Percentiles rank a stretch among this genome's conserved stretches.
phyloP scores from a whole-genome alignment of 192 early-diverging fungal species.

The Lobosporangium transversale region DNA sequence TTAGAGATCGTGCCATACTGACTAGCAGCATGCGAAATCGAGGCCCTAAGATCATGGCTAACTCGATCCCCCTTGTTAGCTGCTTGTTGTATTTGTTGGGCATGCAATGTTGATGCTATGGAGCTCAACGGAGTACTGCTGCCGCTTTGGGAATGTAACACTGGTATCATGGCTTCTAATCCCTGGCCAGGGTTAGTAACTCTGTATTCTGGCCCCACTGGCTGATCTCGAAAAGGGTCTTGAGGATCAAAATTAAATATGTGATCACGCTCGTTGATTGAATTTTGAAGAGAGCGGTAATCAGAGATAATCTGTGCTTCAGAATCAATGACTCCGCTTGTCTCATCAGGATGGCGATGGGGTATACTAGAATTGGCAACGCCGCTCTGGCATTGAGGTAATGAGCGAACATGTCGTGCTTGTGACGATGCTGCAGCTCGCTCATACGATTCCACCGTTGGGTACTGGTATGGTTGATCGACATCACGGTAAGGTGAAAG shows the following conservation, averaged over 20 bases:
- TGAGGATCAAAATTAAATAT: conserved; percentile 15
- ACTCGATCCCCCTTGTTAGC: too few relatives aligned
- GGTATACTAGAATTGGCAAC: not conserved
- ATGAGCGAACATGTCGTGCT: not conserved
- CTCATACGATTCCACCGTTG: not conserved
- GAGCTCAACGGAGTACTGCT: too few relatives aligned
- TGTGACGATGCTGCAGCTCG: not conserved
- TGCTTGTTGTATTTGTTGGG: too few relatives aligned
- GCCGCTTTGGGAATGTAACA: too few relatives aligned
- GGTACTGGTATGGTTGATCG: conserved; percentile 24
- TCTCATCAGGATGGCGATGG: conserved; percentile 4
- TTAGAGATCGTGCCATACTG: too few relatives aligned
- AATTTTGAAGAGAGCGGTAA: not conserved
- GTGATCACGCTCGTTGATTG: conserved; percentile 6
- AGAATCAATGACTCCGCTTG: not conserved
- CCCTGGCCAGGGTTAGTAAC: too few relatives aligned
- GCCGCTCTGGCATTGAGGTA: not conserved
- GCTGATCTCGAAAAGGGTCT: conserved; percentile 23
- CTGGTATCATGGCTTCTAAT: too few relatives aligned
- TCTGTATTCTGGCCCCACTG: too few relatives aligned
- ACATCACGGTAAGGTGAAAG: conserved; percentile 24
- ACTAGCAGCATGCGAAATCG: too few relatives aligned
- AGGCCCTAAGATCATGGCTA: too few relatives aligned
- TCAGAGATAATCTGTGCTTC: not conserved
- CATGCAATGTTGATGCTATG: too few relatives aligned